Base-by-base conservation (phyloP, 306 rosid species). In the Prosopis cineraria region DNA sequence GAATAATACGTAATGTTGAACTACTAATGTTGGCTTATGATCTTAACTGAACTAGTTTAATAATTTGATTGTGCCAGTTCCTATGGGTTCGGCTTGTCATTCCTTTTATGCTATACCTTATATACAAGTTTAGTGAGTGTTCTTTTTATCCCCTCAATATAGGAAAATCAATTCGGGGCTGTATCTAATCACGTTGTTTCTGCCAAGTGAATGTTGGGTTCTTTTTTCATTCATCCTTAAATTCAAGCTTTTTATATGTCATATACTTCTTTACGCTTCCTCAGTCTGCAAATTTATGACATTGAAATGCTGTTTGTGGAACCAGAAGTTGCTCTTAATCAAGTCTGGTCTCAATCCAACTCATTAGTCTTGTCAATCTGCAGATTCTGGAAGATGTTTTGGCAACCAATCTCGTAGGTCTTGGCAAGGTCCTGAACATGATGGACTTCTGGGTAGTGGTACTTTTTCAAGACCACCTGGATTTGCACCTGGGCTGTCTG, bases 361-460 rank as follows among this genome's bases (percentile, higher is more conserved):
- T 75, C 31, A 59, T 74, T 60, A 30, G 75, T 63, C 68, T 47
- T 81, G 75, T 80, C 47, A 66, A 79, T 85, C 44, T 76, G 74
- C 90, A 90, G 99, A 95, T 76, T 82, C 93, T 43, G 93, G 91
- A 76, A 89, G 83, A 85, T 90, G 86, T 29, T 60, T 85, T 74
- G 90, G 93, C 77, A 91, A 85, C 78, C 96, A 87, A 55, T 76
- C 97, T 71, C 85, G 88, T 44, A 90, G 88, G 69, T 66, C 99
- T 81, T 82, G 85, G 88, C 98, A 93, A 86, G 90, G 83, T 79
- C 98, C 94, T 62, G 99, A 95, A 87, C 99, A 95, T 81, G 99
- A 95, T 83, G 99, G 99, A 45, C 99, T 95, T 85, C 93, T 95
- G 16, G 99, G 99, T 29, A 95, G 99, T 86, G 99, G 99, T 68